phyloP scores from a whole-genome alignment of 805 yeast species.

The Saccharomyces mikatae region DNA sequence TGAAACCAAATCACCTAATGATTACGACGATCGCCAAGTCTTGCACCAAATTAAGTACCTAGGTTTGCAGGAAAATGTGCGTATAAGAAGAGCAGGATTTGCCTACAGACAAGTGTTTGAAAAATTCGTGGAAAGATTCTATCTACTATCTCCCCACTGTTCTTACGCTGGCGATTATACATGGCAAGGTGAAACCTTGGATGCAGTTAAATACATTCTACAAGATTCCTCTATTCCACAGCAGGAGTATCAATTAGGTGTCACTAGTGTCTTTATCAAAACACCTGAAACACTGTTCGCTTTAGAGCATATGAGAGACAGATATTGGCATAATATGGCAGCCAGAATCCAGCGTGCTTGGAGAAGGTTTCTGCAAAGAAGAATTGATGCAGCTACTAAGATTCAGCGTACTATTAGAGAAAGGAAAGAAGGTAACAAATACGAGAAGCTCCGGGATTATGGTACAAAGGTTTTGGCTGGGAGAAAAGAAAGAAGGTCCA shows the following conservation, averaged over 20 bases:
- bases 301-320: conserved; percentile 86
- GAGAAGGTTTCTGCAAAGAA: conserved; percentile 68
- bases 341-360: conserved; percentile 92
- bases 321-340: conserved; percentile 95
- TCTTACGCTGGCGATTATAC: conserved; percentile 79
- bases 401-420: conserved; percentile 77
- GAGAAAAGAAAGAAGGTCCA: conserved; percentile 77
- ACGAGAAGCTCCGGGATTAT: conserved; percentile 71
- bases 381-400: conserved; percentile 73
- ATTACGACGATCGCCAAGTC: conserved; percentile 79
- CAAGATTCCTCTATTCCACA: conserved; percentile 57
- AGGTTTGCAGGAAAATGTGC: conserved; percentile 89
- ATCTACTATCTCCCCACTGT: conserved; percentile 71
- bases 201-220: conserved; percentile 44
- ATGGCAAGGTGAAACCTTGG: conserved; percentile 48
- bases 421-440: conserved; percentile 71
- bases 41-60: conserved; percentile 88
- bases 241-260: conserved; percentile 82
- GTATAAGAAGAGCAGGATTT: conserved; percentile 94
- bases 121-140: conserved; percentile 87
- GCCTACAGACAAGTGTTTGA: conserved; percentile 94
- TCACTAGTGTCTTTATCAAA: conserved; percentile 82
- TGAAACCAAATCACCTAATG: conserved; percentile 79
- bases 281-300: conserved; percentile 94
- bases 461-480: conserved; percentile 66